These are phyloP conservation scores for Colletotrichum zoysiae DNA, from an alignment of 2,329 filamentous ascomycete genomes.

Conservation along the genomic window DNA sequence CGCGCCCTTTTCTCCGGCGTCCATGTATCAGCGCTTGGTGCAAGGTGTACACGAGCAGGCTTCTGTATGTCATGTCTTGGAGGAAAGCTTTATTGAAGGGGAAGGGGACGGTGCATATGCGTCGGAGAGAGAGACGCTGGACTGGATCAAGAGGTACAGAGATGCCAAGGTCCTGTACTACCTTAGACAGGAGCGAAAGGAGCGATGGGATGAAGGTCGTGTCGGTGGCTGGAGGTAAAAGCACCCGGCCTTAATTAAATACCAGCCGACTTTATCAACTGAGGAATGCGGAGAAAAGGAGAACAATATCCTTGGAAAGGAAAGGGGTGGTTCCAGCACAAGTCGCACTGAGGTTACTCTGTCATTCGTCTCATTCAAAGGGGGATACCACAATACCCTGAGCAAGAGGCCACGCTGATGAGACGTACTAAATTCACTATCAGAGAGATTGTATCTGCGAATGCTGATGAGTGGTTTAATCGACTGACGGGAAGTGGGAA, in stretches of 20 bases:
- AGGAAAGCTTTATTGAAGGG: slow-evolving; percentile 90
- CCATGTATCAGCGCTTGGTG: slow-evolving; percentile 84
- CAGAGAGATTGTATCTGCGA: neutral
- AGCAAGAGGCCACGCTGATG: neutral
- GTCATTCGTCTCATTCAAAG: neutral
- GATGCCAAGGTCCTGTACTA: slow-evolving; percentile 85
- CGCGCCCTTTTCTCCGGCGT: slow-evolving; percentile 85
- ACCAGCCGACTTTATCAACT: no score
- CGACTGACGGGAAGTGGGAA: neutral
- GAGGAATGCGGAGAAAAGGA: neutral
- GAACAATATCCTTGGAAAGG: neutral
- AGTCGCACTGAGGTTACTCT: neutral
- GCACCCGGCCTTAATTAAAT: slow-evolving; percentile 45
- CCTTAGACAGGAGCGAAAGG: slow-evolving; percentile 85
- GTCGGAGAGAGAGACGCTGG: slow-evolving; percentile 83
- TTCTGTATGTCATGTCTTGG: slow-evolving; percentile 80
- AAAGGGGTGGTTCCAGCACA: neutral
- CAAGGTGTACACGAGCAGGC: slow-evolving; percentile 88
- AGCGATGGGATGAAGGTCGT: slow-evolving; percentile 94
- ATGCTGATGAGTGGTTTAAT: neutral
- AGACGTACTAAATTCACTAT: neutral
- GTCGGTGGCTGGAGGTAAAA: slow-evolving; percentile 90
- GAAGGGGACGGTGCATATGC: slow-evolving; percentile 60
- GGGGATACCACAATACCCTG: neutral
- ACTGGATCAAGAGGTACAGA: slow-evolving; percentile 86